Conservation (phyloP, 2,329 filamentous ascomycete species). For the Colletotrichum sp. region DNA sequence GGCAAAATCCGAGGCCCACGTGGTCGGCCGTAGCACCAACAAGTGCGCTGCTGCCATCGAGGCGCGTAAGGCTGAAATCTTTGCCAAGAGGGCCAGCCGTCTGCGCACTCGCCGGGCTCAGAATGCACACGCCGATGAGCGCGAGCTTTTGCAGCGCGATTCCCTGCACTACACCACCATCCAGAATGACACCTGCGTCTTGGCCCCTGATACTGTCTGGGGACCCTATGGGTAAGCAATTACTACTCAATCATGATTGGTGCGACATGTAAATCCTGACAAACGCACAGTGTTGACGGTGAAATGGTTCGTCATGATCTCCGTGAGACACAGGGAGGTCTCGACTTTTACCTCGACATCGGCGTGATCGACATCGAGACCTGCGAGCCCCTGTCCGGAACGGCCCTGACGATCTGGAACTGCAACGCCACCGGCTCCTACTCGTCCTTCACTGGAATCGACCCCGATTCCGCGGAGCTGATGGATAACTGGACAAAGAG, state of each 20-base stretch:
- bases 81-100: background rate
- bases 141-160: conserved; percentile 28
- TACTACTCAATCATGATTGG: fast-evolving
- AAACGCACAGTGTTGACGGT: background rate
- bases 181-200: conserved; percentile 43
- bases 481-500: background rate
- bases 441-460: conserved; percentile 1
- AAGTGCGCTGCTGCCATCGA: conserved; percentile 49
- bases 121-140: conserved; percentile 25
- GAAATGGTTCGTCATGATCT: conserved; percentile 5
- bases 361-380: conserved; percentile 15
- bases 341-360: conserved; percentile 10
- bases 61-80: conserved; percentile 50
- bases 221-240: conserved; percentile 46
- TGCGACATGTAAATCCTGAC: background rate
- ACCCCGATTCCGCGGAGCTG: background rate
- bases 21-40: conserved; percentile 41
- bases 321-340: background rate
- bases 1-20: conserved; percentile 53
- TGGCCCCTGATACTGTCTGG: conserved; percentile 50
- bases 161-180: conserved; percentile 32
- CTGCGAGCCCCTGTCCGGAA: conserved; percentile 6
- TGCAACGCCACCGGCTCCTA: conserved; percentile 10
- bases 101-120: background rate
- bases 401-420: background rate